A percentile compares a stretch with the other conserved stretches of the same genome.
These are phyloP conservation scores for Trichoderma virens DNA, from an alignment of 495 filamentous ascomycete genomes.

Conservation along the genomic window DNA sequence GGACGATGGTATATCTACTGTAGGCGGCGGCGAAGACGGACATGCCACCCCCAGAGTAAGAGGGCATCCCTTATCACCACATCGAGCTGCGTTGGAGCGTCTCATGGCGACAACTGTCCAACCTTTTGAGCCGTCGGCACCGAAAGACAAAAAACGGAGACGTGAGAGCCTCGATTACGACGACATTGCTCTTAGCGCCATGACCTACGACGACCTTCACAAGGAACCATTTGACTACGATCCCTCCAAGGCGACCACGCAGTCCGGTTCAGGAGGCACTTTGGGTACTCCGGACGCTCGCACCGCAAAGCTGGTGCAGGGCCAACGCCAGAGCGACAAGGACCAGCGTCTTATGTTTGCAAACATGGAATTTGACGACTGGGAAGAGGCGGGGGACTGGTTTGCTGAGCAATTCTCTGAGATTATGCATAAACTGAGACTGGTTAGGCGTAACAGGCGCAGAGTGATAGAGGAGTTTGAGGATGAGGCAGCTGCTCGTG, in stretches of 20 bases:
- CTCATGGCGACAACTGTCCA: conserved; percentile 12
- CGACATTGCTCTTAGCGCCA: conserved; percentile 40
- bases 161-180: conserved; percentile 42
- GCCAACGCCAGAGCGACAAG: conserved; percentile 26
- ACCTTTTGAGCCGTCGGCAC: background rate
- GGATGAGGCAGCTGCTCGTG: conserved; percentile 48
- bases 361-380: conserved; percentile 58
- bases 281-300: conserved; percentile 20
- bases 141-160: conserved; percentile 8
- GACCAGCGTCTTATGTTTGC: conserved; percentile 57
- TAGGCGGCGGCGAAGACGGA: background rate
- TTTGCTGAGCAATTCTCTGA: conserved; percentile 61
- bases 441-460: conserved; percentile 57
- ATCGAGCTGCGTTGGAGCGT: background rate
- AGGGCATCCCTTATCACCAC: background rate
- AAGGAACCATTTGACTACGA: conserved; percentile 48
- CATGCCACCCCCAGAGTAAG: background rate
- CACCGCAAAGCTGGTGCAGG: conserved; percentile 37
- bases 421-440: conserved; percentile 55
- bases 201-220: conserved; percentile 47
- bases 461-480: conserved; percentile 59
- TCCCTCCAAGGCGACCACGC: conserved; percentile 30
- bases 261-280: conserved; percentile 16
- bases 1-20: background rate
- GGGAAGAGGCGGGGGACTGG: conserved; percentile 79